These are phyloP conservation scores for Prinsepia uniflora DNA, from an alignment of 306 rosid species.

Conservation along the genomic window DNA sequence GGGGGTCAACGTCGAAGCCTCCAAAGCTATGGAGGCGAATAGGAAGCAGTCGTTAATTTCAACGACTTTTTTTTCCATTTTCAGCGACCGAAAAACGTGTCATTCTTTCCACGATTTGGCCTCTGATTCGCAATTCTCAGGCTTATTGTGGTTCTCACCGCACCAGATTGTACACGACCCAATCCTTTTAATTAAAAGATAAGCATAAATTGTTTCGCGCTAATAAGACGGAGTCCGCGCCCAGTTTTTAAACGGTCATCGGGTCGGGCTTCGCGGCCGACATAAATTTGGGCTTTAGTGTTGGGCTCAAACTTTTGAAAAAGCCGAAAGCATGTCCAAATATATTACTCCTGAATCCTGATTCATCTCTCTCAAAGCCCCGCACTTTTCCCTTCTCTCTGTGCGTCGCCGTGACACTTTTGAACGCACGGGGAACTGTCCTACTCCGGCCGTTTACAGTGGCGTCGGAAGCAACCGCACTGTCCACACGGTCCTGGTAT, in stretches of 20 bases:
- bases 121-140: background rate
- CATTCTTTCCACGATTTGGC: background rate
- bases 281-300: background rate
- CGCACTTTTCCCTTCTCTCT: background rate
- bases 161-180: background rate
- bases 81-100: background rate
- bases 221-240: background rate
- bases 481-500: background rate
- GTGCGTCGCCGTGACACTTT: background rate
- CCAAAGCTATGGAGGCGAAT: background rate
- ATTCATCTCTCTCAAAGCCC: background rate
- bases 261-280: background rate
- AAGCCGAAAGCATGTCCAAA: background rate
- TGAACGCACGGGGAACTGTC: background rate
- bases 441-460: background rate
- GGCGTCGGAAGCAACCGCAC: background rate
- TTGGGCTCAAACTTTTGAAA: background rate
- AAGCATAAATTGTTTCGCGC: background rate
- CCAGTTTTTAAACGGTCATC: background rate
- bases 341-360: too few species aligned
- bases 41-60: background rate
- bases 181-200: too few species aligned
- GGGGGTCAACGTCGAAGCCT: slow-evolving; percentile 5
- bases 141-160: background rate
- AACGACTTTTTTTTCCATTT: background rate